Percentiles rank a stretch among this genome's conserved stretches.
These are phyloP conservation scores for Hericium rajendrae DNA, from an alignment of 768 basidiomycete genomes.

Conservation along the genomic window DNA sequence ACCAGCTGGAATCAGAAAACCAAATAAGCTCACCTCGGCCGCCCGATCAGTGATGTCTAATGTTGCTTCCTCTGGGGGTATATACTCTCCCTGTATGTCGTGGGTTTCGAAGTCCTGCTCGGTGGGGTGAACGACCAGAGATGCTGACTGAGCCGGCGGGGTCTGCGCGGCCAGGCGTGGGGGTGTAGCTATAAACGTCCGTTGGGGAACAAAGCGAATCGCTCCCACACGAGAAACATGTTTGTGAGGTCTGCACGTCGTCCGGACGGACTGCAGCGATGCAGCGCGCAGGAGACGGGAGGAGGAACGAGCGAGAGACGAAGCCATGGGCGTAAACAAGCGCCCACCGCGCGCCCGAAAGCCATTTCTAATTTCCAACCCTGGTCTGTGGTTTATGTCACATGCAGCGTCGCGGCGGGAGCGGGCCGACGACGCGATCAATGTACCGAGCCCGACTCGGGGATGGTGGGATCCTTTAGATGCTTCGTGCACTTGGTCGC, in stretches of 20 bases:
- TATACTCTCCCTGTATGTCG: constrained; percentile 53
- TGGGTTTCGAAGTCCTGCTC: constrained; percentile 43
- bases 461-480: background rate
- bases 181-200: background rate
- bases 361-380: background rate
- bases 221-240: background rate
- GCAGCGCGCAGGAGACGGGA: background rate
- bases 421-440: background rate
- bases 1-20: background rate
- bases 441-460: background rate
- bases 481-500: background rate
- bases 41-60: constrained; percentile 64
- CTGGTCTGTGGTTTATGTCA: background rate
- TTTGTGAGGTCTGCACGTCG: background rate
- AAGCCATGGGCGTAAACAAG: background rate
- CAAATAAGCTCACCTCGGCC: constrained; percentile 43
- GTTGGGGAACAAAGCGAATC: background rate
- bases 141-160: constrained; percentile 13
- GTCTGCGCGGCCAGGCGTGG: background rate
- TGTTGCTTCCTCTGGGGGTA: constrained; percentile 42
- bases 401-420: background rate
- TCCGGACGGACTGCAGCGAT: background rate
- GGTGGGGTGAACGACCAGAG: constrained; percentile 26
- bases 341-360: background rate
- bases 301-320: background rate